Base-by-base conservation (phyloP, 2,329 filamentous ascomycete genomes). In the Cryphonectria radicalis region DNA sequence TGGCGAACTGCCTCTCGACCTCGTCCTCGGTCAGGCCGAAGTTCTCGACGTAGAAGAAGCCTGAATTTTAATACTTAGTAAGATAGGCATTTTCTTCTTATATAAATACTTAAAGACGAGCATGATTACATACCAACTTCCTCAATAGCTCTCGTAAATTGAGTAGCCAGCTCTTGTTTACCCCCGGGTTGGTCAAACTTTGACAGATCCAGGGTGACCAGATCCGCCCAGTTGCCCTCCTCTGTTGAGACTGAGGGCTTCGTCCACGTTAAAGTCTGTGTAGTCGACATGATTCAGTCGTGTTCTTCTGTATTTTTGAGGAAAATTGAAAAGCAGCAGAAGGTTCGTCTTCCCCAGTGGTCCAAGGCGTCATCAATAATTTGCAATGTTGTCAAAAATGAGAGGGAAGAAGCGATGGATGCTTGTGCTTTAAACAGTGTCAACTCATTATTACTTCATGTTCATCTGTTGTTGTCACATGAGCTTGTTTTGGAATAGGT, bases 41-140 rank as follows among this genome's bases (percentile, higher is more conserved):
- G 79, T 89, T 88, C 69, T 85, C 88, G 25, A 89, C 84, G 72
- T 88, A 88, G 77, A 89, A 89, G 80, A 89, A 86, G 6, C 82
- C 74, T 69, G 35, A 3, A 11, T 19, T 28, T 11, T 19, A 3
- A 35, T 14, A 64, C 1, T 28, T 22, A 28, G 37, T 11, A 28
- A 43, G n/a, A 28, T 14, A 40, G n/a, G 22, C 6, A 42, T 25
- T 42, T 14, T 17, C 43, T 4, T 2, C 25, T 28, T 3, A 14
- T 13, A 13, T 25, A 6, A 2, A 13, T n/a, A 14, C 14, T 19
- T 4, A 17, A 10, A 43, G 14, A 2, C 11, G 6, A 37, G 28
- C 70, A 11, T 66, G 3, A 32, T 32, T 4, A 68, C 70, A 3
- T 40, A 68, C 70, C 70, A 25, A 71, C 68, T 28, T 71, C 63